Base-by-base conservation (phyloP, 805 yeast genomes). In the Wickerhamiella kazuoi region DNA sequence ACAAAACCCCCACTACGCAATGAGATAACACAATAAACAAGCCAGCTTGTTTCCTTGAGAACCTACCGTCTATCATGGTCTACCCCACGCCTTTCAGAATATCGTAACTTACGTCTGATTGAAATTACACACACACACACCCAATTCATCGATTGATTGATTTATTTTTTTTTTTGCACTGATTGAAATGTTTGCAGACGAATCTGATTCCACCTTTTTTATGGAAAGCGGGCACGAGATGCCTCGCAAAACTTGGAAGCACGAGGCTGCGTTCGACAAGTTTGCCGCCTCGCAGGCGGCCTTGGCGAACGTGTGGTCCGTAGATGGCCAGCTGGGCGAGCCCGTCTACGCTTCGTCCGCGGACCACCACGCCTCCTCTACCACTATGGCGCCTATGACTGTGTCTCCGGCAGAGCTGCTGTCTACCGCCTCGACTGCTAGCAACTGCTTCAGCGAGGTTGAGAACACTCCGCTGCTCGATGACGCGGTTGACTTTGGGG, bases 241-340 rank as follows among this genome's bases (percentile, higher is more conserved):
- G 18, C 29, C 37, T 35, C 21, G 18, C 29, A 24, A 23, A 28
- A 24, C 16, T 44, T 39, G 54, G 34, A 47, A 46, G 39, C 46
- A 48, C 50, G 56, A 53, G 40, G 44, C 50, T 20, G 55, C 50
- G 34, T 55, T 55, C 43, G 57, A 53, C 43, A 52, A 53, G 46
- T 54, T 45, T 42, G 55, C 59, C 31, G 53, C 57, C 37, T 37
- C 54, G 30, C 51, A 50, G 42, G 55, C 53, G 9, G 53, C 50
- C 21, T 23, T 36, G 18, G 45, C 45, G 42, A 47, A 41, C 39
- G 39, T 46, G 26, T 51, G 54, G 55, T 36, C 49, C 24, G 42
- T 42, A 14, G 15, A 14, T n/a, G 53, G 44, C 21, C 36, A 38
- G 29, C 15, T 21, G 31, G 17, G 18, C 31, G 32, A 23, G 40